phyloP scores from a whole-genome alignment of 2,329 filamentous ascomycete species.

The Fusarium sp. region DNA sequence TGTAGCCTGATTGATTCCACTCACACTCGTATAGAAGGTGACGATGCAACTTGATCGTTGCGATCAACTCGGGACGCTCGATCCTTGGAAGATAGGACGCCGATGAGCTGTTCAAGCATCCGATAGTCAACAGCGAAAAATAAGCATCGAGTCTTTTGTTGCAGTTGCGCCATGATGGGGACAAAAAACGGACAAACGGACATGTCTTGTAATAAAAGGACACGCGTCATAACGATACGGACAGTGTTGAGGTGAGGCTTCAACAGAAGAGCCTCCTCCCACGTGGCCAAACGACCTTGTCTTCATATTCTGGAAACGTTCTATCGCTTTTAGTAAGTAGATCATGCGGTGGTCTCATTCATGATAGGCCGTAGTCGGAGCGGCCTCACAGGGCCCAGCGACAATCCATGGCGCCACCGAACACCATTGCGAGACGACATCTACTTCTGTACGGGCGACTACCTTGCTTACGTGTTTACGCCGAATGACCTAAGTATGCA shows the following conservation, averaged over 20 bases:
- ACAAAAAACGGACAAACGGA: too few species aligned
- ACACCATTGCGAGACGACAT: neutral
- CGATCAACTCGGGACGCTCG: accelerated
- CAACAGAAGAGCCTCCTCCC: neutral
- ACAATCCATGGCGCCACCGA: neutral
- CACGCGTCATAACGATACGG: accelerated
- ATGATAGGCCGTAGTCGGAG: neutral
- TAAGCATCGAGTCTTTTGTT: accelerated
- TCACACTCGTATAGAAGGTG: neutral
- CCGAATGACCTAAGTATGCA: too few species aligned
- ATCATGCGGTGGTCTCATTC: neutral
- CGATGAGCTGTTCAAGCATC: too few species aligned
- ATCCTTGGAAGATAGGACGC: neutral
- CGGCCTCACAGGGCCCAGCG: accelerated
- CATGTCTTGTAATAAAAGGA: too few species aligned
- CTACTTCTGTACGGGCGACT: neutral
- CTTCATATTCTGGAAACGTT: neutral
- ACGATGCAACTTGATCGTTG: neutral
- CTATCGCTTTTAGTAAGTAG: accelerated
- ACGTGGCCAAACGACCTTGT: neutral
- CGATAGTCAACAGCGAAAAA: neutral
- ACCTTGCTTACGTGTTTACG: neutral
- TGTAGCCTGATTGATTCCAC: neutral
- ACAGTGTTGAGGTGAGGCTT: neutral
- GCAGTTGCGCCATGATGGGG: accelerated